phyloP scores from a whole-genome alignment of 257 asterid genomes.

The Leptodermis oblonga region DNA sequence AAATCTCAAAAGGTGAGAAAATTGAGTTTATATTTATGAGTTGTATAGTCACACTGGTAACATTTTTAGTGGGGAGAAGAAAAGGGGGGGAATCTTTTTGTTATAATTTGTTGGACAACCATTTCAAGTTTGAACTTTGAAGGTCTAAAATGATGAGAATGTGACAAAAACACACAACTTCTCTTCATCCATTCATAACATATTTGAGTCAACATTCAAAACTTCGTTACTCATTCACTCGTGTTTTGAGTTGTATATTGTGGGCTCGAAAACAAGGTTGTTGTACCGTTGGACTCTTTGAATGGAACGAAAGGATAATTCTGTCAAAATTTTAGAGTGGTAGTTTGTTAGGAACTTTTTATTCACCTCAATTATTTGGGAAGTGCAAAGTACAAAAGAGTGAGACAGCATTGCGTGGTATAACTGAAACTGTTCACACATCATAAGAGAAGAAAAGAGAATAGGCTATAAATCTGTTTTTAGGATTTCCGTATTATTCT shows the following conservation, averaged over 20 bases:
- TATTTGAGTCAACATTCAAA: background rate
- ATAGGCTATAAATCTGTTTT: background rate
- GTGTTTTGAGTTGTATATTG: no score
- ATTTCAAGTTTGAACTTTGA: constrained; percentile 18
- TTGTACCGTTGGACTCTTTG: no score
- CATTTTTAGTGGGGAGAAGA: constrained; percentile 16
- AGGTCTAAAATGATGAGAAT: constrained; percentile 12
- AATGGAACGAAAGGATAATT: no score
- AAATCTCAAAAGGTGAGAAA: background rate
- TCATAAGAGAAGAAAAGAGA: background rate
- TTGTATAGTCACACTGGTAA: constrained; percentile 37
- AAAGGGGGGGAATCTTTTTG: constrained; percentile 56
- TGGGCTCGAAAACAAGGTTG: no score
- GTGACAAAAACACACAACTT: no score
- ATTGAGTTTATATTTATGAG: constrained; percentile 33
- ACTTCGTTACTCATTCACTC: no score
- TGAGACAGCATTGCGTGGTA: no score
- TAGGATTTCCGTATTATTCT: background rate
- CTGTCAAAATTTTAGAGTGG: background rate
- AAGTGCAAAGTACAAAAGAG: background rate
- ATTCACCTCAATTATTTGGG: constrained; percentile 3
- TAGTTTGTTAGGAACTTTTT: background rate
- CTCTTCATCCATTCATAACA: background rate
- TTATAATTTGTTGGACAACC: constrained; percentile 74
- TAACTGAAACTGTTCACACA: constrained; percentile 4